Evolutionary conservation across 169 alveolate species (phyloP).

Genomic region (Plasmodium ovale): DNA sequence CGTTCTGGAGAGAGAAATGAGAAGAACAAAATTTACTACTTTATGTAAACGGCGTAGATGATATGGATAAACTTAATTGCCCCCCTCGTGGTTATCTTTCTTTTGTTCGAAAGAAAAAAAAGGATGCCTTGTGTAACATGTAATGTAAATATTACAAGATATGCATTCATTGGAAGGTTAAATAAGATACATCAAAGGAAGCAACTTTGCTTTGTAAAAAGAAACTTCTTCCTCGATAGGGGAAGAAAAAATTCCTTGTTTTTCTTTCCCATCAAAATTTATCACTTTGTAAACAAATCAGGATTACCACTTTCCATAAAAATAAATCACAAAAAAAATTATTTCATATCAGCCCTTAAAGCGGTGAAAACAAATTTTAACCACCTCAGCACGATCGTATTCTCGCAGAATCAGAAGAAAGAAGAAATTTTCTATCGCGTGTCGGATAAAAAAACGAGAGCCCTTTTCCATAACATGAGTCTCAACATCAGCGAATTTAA

Average conservation of each 20-base stretch:
- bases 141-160: conserved; percentile 7
- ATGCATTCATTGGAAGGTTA: conserved; percentile 11
- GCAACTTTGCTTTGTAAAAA: conserved; percentile 1
- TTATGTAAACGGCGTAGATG: conserved; percentile 14
- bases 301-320: too few species aligned
- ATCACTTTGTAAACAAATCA: neutral
- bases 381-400: too few species aligned
- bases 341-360: too few species aligned
- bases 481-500: neutral
- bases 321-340: too few species aligned
- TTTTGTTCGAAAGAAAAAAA: conserved; percentile 2
- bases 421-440: neutral
- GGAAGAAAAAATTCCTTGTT: conserved; percentile 12
- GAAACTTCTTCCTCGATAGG: neutral
- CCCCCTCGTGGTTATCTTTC: neutral
- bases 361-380: too few species aligned
- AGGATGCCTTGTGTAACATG: conserved; percentile 34
- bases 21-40: too few species aligned
- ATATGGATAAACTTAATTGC: conserved; percentile 24
- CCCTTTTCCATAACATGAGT: neutral
- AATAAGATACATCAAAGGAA: conserved; percentile 15
- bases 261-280: neutral
- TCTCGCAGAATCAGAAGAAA: too few species aligned
- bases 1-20: too few species aligned
- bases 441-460: too few species aligned